A percentile compares a stretch with the other conserved stretches of the same genome.
These are phyloP conservation scores for Irpex sp. DNA, from an alignment of 1,284 basidiomycete genomes.

Conservation along the genomic window DNA sequence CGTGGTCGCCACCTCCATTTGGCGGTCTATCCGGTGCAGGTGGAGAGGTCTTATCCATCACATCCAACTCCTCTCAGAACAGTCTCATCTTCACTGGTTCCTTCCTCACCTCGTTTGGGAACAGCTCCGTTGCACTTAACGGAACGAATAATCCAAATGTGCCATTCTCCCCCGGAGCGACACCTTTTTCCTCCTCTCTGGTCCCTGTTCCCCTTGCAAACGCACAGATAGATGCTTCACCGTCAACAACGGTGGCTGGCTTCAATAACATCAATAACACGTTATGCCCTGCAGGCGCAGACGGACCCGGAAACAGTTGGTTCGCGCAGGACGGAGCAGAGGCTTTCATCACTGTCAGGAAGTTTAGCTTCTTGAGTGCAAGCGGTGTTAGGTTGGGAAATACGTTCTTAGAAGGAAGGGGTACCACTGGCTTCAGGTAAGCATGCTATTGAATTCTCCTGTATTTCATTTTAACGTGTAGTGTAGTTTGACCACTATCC, in stretches of 20 bases:
- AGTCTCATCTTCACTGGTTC: conserved; percentile 86
- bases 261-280: conserved; percentile 72
- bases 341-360: conserved; percentile 71
- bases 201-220: conserved; percentile 76
- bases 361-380: conserved; percentile 66
- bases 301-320: conserved; percentile 83
- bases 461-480: conserved; percentile 1
- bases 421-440: conserved; percentile 83
- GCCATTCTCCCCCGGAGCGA: conserved; percentile 70
- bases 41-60: conserved; percentile 72
- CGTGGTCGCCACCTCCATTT: conserved; percentile 80
- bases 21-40: conserved; percentile 72
- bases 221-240: conserved; percentile 65
- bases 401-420: conserved; percentile 75
- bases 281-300: conserved; percentile 77
- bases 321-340: conserved; percentile 68
- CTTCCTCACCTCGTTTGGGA: conserved; percentile 75
- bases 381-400: conserved; percentile 88
- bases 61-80: conserved; percentile 62
- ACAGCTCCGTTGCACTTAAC: conserved; percentile 46
- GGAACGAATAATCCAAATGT: conserved; percentile 71
- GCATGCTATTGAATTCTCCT: conserved; percentile 19
- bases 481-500: conserved; percentile 76
- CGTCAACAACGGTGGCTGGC: conserved; percentile 56
- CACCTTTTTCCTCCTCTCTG: conserved; percentile 85